Evolutionary conservation across 176 grass and related monocot genomes (phyloP).

Genomic region (Cenchrus purpureus): DNA sequence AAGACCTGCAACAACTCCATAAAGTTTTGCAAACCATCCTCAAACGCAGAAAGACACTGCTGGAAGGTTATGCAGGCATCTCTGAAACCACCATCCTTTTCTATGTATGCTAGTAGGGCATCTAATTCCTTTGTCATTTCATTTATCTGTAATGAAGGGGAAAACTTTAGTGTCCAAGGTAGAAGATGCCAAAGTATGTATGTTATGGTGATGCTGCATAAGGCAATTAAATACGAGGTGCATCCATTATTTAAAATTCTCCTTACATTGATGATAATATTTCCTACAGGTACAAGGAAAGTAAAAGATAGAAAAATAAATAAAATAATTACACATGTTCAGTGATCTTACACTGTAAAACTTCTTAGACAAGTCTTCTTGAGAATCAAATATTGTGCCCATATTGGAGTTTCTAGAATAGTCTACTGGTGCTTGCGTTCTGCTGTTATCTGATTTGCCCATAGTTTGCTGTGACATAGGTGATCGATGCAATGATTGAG

Average conservation of each 20-base stretch:
- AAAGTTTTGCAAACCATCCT: constrained; percentile 68
- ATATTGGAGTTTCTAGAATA: constrained; percentile 60
- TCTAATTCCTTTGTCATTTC: constrained; percentile 87
- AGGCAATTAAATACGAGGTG: constrained; percentile 21
- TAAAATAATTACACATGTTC: constrained; percentile 21
- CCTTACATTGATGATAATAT: constrained; percentile 30
- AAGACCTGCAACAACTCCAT: constrained; percentile 63
- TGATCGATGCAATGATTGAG: constrained; percentile 46
- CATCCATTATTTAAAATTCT: constrained; percentile 25
- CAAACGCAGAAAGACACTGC: constrained; percentile 60
- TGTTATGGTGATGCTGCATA: neutral
- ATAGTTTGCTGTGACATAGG: constrained; percentile 39
- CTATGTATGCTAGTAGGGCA: constrained; percentile 67
- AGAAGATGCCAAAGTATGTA: constrained; percentile 12
- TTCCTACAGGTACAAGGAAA: constrained; percentile 3
- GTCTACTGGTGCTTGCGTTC: constrained; percentile 36
- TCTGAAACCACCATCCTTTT: constrained; percentile 81
- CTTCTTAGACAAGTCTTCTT: constrained; percentile 74
- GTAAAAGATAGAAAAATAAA: constrained; percentile 34
- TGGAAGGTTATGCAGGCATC: constrained; percentile 82
- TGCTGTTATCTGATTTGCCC: constrained; percentile 51
- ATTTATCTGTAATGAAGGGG: constrained; percentile 62
- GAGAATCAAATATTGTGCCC: constrained; percentile 51
- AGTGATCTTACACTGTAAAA: constrained; percentile 78
- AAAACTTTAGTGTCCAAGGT: constrained; percentile 13